phyloP scores from a whole-genome alignment of 305 asterid species.

The Solanum hybrid region DNA sequence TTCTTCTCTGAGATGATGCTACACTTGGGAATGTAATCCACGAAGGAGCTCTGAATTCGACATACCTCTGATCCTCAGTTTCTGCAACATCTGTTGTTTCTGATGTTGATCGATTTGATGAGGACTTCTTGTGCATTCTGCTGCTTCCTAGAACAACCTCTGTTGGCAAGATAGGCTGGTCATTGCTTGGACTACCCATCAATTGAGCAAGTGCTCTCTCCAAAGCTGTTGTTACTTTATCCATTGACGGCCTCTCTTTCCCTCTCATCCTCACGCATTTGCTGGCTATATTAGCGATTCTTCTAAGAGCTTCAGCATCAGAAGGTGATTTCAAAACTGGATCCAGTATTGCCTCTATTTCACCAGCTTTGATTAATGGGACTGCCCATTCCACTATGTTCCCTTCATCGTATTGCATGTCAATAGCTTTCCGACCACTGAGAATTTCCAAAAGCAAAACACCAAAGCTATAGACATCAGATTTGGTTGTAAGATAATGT shows the following conservation, averaged over 20 bases:
- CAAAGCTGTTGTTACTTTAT: conserved; percentile 63
- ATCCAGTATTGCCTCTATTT: conserved; percentile 44
- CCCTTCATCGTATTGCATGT: conserved; percentile 71
- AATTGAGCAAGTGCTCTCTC: conserved; percentile 69
- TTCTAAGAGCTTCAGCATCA: conserved; percentile 49
- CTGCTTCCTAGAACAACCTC: conserved; percentile 86
- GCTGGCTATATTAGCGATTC: conserved; percentile 60
- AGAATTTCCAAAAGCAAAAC: conserved; percentile 67
- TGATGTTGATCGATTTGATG: conserved; percentile 55
- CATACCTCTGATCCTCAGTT: conserved; percentile 55
- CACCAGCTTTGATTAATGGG: conserved; percentile 58
- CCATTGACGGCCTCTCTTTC: conserved; percentile 86
- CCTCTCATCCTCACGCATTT: conserved; percentile 82
- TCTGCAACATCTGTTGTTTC: conserved; percentile 60
- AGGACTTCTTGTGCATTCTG: conserved; percentile 69
- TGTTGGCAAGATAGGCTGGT: conserved; percentile 80
- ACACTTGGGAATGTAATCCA: conserved; percentile 89
- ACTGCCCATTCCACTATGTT: conserved; percentile 82
- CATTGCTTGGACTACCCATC: conserved; percentile 81
- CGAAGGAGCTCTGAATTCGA: conserved; percentile 73
- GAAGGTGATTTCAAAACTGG: conserved; percentile 47
- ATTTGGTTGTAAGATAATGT: conserved; percentile 70
- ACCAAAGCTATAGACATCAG: conserved; percentile 79
- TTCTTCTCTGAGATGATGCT: conserved; percentile 81
- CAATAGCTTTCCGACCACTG: conserved; percentile 66